Base-by-base conservation (phyloP, 1,284 basidiomycete genomes). In the Cryptococcus hybrid region DNA sequence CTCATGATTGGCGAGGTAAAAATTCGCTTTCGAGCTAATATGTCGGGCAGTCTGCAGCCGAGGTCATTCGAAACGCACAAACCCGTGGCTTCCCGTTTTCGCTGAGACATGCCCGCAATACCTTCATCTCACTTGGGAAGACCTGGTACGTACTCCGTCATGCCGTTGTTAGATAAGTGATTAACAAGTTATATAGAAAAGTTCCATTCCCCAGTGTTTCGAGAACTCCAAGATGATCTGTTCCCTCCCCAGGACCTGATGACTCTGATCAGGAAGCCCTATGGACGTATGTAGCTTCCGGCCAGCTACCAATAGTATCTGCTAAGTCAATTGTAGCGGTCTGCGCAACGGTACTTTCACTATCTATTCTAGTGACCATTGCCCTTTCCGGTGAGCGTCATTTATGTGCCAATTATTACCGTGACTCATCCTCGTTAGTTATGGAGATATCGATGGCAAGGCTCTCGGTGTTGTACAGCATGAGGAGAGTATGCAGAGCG, bases 61-160 rank as follows among this genome's bases (percentile, higher is more conserved):
- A 59, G 34, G 46, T 56, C 49, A 63, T 71, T 42, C 56, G 67
- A 11, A 60, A 62, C 30, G 63, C 66, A 40, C 69, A 71, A 48
- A 62, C 62, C 1, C 24, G 59, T 24, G 55, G 57, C 0, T 24
- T 67, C 40, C 67, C 36, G 53, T 71, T 24, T 70, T 57, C 42
- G 65, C 59, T n/a, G 70, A 71, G 56, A 64, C 62, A 13, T 64
- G 62, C 40, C 62, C 62, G 7, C 62, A 64, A 46, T 64, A 64
- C 42, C 49, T 58, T 15, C 15, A 59, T 18, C 47, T 64, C 34
- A 60, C 59, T 3, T 60, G 59, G 59, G 48, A 56, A 11, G 59
- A 60, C 38, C 52, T 60, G 48, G 59, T 57, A 36, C 43, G 54
- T 47, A 13, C 38, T n/a, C 18, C 18, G 18, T 18, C 18, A 18